Evolutionary conservation across 2,329 filamentous ascomycete species (phyloP).

Genomic region (Phialophora expanda): DNA sequence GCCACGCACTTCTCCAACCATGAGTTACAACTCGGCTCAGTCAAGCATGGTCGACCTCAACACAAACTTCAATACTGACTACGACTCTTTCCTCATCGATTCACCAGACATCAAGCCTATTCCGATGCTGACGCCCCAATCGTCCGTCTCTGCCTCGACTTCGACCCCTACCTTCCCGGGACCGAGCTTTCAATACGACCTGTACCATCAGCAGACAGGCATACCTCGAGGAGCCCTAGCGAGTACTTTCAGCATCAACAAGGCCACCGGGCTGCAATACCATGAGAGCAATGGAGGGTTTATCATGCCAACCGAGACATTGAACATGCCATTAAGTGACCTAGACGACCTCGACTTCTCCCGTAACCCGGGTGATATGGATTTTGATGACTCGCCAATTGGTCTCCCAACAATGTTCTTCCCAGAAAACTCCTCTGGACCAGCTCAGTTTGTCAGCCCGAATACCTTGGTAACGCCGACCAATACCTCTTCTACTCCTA

Average conservation of each 20-base stretch:
- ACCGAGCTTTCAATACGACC: constrained; percentile 92
- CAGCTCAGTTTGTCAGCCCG: constrained; percentile 71
- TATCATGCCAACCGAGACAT: constrained; percentile 49
- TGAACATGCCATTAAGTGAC: constrained; percentile 46
- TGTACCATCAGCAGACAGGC: constrained; percentile 94
- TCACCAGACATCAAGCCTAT: constrained; percentile 44
- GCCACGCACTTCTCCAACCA: constrained; percentile 27
- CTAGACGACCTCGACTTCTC: constrained; percentile 65
- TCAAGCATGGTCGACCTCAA: constrained; percentile 41
- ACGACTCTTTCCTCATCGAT: constrained; percentile 55
- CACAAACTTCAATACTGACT: constrained; percentile 50
- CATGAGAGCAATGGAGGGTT: constrained; percentile 46
- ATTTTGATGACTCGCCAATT: constrained; percentile 68
- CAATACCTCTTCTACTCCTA: constrained; percentile 48
- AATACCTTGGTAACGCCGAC: constrained; percentile 64
- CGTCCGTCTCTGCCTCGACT: constrained; percentile 46
- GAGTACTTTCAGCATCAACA: constrained; percentile 78
- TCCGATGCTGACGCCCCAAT: constrained; percentile 46
- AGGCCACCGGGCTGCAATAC: constrained; percentile 54
- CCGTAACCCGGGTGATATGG: constrained; percentile 66
- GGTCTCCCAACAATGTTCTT: constrained; percentile 69
- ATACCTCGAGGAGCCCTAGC: constrained; percentile 83
- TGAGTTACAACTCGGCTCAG: constrained; percentile 23
- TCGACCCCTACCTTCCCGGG: constrained; percentile 68
- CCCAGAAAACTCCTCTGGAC: constrained; percentile 49